Evolutionary conservation across 805 yeast species (phyloP).

Genomic region (Komagataella ulmi): DNA sequence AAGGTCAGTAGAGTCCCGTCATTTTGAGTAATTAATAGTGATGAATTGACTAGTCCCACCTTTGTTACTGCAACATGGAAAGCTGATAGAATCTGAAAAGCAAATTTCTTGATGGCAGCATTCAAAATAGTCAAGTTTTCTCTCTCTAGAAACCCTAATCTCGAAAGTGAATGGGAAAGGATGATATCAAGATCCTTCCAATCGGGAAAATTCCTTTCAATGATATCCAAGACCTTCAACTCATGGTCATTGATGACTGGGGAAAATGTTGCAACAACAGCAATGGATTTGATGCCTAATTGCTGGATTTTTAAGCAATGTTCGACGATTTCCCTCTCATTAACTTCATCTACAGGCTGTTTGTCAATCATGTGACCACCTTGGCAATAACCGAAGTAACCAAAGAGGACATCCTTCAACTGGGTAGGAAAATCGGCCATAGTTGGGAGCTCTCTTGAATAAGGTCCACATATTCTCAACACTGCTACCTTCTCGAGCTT

Average conservation of each 20-base stretch:
- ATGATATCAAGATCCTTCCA: conserved; percentile 15
- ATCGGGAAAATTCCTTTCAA: conserved; percentile 20
- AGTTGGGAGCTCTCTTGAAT: conserved; percentile 23
- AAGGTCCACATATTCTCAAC: conserved; percentile 30
- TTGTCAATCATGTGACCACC: conserved; percentile 34
- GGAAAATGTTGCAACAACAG: conserved; percentile 27
- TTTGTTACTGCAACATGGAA: conserved; percentile 23
- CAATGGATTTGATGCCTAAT: conserved; percentile 21
- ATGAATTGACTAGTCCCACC: conserved; percentile 22
- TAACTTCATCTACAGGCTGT: conserved; percentile 17
- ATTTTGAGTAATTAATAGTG: conserved; percentile 27
- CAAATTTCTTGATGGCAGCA: conserved; percentile 29
- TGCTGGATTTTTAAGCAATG: conserved; percentile 19
- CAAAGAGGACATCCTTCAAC: conserved; percentile 18
- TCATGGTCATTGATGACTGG: conserved; percentile 26
- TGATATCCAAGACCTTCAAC: conserved; percentile 16
- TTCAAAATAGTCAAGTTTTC: conserved; percentile 34
- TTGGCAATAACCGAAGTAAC: conserved; percentile 20
- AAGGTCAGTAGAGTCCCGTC: conserved; percentile 32
- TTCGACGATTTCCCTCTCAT: conserved; percentile 9
- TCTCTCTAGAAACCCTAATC: conserved; percentile 30
- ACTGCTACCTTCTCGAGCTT: conserved; percentile 30
- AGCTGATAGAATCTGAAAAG: conserved; percentile 24
- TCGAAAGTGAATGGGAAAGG: conserved; percentile 25
- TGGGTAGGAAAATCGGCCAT: conserved; percentile 31